Evolutionary conservation across 139 green algal genomes (phyloP).

Genomic region (Chlorella sp.): DNA sequence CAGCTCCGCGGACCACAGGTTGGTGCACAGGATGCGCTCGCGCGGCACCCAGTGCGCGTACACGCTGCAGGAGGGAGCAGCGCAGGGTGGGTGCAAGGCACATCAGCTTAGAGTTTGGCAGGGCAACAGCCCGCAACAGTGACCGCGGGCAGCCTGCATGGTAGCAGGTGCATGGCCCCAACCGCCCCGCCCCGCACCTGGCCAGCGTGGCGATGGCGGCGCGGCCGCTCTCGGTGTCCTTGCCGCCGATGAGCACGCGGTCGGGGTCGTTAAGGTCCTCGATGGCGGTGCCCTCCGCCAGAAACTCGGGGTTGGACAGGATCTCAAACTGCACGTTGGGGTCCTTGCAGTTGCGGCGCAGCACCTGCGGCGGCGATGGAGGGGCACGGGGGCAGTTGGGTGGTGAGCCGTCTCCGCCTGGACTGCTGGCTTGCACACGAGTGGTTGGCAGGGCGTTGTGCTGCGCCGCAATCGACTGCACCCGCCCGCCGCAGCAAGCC

Average conservation of each 20-base stretch:
- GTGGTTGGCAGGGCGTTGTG: not conserved
- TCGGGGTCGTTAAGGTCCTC: slow-evolving; percentile 46
- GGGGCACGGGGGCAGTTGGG: too few species aligned
- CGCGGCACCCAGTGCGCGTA: slow-evolving; percentile 97
- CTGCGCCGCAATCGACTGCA: not conserved
- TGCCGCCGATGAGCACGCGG: slow-evolving; percentile 85
- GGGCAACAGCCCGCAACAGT: not conserved
- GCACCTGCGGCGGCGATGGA: slow-evolving; percentile 59
- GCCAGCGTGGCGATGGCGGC: slow-evolving; percentile 76
- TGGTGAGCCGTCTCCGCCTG: too few species aligned
- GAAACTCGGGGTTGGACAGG: slow-evolving; percentile 92
- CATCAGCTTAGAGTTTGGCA: not conserved
- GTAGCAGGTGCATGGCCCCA: not conserved
- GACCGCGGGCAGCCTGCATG: not conserved
- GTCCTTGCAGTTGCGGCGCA: slow-evolving; percentile 81
- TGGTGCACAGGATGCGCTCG: slow-evolving; percentile 93
- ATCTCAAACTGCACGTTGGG: slow-evolving; percentile 92
- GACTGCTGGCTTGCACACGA: not conserved
- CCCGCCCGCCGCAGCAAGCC: too few species aligned
- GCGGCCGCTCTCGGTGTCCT: slow-evolving; percentile 82
- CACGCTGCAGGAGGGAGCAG: slow-evolving; percentile 56
- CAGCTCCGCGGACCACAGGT: slow-evolving; percentile 98
- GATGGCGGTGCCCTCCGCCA: slow-evolving; percentile 94
- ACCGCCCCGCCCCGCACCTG: not conserved
- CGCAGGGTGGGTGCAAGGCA: not conserved